Evolutionary conservation across 441 rosid genomes (phyloP).

Genomic region (Manihot esculenta): DNA sequence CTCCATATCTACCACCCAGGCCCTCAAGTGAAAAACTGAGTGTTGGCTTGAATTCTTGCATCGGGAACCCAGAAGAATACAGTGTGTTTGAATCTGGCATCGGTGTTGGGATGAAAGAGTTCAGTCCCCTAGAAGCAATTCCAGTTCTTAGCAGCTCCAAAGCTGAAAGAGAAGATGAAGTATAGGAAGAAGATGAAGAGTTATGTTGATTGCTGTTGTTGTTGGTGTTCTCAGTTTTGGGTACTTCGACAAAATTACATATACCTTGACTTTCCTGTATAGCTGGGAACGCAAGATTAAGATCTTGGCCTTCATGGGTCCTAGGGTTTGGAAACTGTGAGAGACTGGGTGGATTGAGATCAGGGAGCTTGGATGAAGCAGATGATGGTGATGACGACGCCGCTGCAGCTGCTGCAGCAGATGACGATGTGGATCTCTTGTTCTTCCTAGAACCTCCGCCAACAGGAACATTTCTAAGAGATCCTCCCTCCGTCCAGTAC

Average conservation of each 20-base stretch:
- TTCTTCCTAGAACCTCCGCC: slow-evolving; percentile 95
- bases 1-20: slow-evolving; percentile 48
- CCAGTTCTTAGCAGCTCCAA: slow-evolving; percentile 61
- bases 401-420: slow-evolving; percentile 32
- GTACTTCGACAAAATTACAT: slow-evolving; percentile 41
- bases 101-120: slow-evolving; percentile 49
- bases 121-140: slow-evolving; percentile 42
- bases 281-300: slow-evolving; percentile 63
- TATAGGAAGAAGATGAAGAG: slow-evolving; percentile 36
- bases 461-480: slow-evolving; percentile 88
- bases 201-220: slow-evolving; percentile 23
- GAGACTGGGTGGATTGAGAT: slow-evolving; percentile 65
- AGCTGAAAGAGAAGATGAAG: slow-evolving; percentile 55
- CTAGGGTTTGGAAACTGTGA: slow-evolving; percentile 59
- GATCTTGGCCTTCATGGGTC: slow-evolving; percentile 61
- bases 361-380: slow-evolving; percentile 47
- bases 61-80: slow-evolving; percentile 55
- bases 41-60: slow-evolving; percentile 63
- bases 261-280: slow-evolving; percentile 47
- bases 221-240: slow-evolving; percentile 39
- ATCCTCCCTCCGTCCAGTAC: slow-evolving; percentile 98
- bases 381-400: slow-evolving; percentile 40
- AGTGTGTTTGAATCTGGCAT: slow-evolving; percentile 46
- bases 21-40: slow-evolving; percentile 56
- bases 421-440: slow-evolving; percentile 59